These are phyloP conservation scores for Magnusiomyces suaveolens DNA, from an alignment of 1,139 yeast genomes.

Conservation along the genomic window DNA sequence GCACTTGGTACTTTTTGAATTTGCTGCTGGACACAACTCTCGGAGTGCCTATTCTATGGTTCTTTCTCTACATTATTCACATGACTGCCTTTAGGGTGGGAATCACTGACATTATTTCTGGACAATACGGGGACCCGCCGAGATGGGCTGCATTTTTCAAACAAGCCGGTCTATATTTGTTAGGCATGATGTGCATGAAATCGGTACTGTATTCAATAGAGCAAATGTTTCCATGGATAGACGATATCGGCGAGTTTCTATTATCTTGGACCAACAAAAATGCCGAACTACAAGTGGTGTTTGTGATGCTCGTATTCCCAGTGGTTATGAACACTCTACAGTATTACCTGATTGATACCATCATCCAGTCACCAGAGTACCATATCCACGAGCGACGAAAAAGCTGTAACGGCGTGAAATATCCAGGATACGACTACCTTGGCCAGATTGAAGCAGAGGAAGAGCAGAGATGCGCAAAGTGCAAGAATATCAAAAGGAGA, in stretches of 20 bases:
- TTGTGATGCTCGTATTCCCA: constrained; percentile 68
- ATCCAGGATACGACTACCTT: constrained; percentile 10
- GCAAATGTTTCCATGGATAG: constrained; percentile 48
- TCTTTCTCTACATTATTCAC: constrained; percentile 38
- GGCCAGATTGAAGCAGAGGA: constrained; percentile 16
- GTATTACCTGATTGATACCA: constrained; percentile 75
- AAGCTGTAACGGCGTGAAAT: not conserved
- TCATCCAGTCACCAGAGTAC: constrained; percentile 54
- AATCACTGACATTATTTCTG: constrained; percentile 61
- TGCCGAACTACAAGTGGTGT: constrained; percentile 72
- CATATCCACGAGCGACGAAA: constrained; percentile 14
- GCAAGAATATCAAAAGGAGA: too few relatives aligned
- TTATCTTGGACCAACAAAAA: constrained; percentile 72
- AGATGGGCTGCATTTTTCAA: constrained; percentile 53
- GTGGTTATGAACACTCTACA: constrained; percentile 68
- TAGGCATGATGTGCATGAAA: constrained; percentile 51
- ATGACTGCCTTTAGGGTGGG: constrained; percentile 40
- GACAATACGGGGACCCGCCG: constrained; percentile 77
- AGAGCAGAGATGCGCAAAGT: not conserved
- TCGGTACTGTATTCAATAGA: constrained; percentile 44
- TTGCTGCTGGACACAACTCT: constrained; percentile 84
- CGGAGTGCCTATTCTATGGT: constrained; percentile 82
- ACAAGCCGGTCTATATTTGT: constrained; percentile 61
- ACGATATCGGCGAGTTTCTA: constrained; percentile 47
- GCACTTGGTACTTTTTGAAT: constrained; percentile 76